A percentile compares a stretch with the other conserved stretches of the same genome.
Conservation (phyloP, 192 early-diverging fungal genomes). For the Haplosporangium gracile region DNA sequence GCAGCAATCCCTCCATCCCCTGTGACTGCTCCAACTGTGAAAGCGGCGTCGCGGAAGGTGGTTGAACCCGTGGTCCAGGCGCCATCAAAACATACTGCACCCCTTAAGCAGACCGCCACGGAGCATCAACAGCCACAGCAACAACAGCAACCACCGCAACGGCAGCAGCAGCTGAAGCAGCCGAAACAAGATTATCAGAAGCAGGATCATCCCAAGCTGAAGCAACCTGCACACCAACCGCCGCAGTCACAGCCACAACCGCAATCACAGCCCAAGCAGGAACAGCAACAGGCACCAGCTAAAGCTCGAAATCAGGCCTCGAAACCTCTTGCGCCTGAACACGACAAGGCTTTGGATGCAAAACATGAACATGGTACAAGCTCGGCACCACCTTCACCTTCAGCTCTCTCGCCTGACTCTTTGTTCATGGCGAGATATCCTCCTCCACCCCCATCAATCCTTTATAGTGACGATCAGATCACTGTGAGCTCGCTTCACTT, state of each 20-base stretch:
- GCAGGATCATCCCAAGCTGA: constrained; percentile 9
- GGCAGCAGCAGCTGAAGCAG: background rate
- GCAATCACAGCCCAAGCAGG: background rate
- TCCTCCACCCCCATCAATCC: constrained; percentile 44
- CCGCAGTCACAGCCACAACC: background rate
- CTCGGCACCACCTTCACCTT: background rate
- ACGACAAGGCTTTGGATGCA: background rate
- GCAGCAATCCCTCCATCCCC: background rate
- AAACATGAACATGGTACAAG: background rate
- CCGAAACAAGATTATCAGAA: background rate
- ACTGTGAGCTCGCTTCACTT: constrained; percentile 52
- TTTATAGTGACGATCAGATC: constrained; percentile 50
- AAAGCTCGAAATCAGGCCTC: constrained; percentile 8
- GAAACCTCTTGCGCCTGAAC: background rate
- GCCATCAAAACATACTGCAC: background rate
- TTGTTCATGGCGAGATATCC: constrained; percentile 27
- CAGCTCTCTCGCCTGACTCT: background rate
- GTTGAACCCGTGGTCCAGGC: background rate
- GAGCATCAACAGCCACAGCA: background rate
- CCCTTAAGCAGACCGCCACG: background rate
- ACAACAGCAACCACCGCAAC: background rate
- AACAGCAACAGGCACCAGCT: background rate
- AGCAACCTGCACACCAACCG: constrained; percentile 15
- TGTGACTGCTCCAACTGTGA: background rate
- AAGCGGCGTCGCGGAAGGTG: background rate